Evolutionary conservation across 148 eudicot species (phyloP).

Genomic region (Chenopodium quinoa): DNA sequence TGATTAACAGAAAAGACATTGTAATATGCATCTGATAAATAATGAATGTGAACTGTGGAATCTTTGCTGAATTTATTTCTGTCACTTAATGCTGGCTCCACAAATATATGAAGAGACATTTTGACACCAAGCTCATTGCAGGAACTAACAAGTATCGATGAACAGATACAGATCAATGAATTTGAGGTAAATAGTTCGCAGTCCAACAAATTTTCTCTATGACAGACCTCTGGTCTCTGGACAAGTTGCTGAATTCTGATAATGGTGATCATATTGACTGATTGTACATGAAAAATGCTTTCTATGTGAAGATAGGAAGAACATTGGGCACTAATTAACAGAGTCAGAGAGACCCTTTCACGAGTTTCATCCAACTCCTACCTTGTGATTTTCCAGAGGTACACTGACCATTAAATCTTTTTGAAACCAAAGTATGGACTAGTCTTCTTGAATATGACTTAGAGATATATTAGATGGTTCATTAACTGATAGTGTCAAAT

Average conservation of each 20-base stretch:
- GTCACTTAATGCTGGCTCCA: no score
- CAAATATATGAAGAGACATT: no score
- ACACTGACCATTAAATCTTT: background rate
- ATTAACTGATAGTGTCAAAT: background rate
- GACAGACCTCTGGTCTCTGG: background rate
- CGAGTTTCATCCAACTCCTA: background rate
- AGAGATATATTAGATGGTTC: background rate
- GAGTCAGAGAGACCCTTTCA: background rate
- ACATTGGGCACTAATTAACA: background rate
- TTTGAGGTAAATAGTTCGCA: background rate
- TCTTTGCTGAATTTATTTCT: background rate
- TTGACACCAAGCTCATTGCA: background rate
- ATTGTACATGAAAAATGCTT: no score
- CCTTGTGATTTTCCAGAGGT: background rate
- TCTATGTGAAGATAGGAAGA: background rate
- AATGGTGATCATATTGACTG: no score
- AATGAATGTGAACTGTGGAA: no score
- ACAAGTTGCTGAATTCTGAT: no score
- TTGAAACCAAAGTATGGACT: background rate
- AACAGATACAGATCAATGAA: background rate
- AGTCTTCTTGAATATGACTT: no score
- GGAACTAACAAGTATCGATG: background rate
- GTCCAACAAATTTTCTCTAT: background rate
- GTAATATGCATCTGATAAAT: background rate
- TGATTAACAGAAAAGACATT: background rate